Evolutionary conservation across 345 rosid species (phyloP).

Genomic region (Turnera subulata): DNA sequence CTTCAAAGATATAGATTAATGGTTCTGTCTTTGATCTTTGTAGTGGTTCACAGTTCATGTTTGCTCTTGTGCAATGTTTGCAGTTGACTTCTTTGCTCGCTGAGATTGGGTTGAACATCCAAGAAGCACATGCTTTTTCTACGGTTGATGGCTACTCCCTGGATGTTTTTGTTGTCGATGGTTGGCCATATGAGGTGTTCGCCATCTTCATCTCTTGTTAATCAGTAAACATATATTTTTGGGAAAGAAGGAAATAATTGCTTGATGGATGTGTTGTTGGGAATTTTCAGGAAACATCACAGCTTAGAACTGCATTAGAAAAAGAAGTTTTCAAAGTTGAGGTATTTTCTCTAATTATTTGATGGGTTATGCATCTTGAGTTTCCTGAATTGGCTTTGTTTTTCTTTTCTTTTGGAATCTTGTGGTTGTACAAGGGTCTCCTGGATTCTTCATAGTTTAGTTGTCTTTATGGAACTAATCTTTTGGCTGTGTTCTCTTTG

Average conservation of each 20-base stretch:
- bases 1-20: too few species aligned
- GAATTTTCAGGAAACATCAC: conserved; percentile 64
- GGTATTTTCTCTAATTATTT: conserved; percentile 36
- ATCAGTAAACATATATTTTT: conserved; percentile 4
- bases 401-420: background rate
- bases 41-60: conserved; percentile 6
- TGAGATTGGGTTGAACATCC: conserved; percentile 91
- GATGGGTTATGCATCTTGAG: background rate
- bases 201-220: background rate
- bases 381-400: background rate
- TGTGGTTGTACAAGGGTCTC: background rate
- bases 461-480: background rate
- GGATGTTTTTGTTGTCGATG: conserved; percentile 98
- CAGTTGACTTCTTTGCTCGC: conserved; percentile 89
- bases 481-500: background rate
- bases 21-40: background rate
- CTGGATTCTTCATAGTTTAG: background rate
- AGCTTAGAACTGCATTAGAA: conserved; percentile 65
- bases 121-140: conserved; percentile 97
- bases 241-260: too few species aligned
- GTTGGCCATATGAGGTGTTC: conserved; percentile 98
- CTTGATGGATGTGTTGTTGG: conserved; percentile 27
- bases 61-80: conserved; percentile 25
- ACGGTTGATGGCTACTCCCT: conserved; percentile 89
- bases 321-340: conserved; percentile 66